phyloP scores from a whole-genome alignment of 768 basidiomycete species.

The Termitomyces sp. region DNA sequence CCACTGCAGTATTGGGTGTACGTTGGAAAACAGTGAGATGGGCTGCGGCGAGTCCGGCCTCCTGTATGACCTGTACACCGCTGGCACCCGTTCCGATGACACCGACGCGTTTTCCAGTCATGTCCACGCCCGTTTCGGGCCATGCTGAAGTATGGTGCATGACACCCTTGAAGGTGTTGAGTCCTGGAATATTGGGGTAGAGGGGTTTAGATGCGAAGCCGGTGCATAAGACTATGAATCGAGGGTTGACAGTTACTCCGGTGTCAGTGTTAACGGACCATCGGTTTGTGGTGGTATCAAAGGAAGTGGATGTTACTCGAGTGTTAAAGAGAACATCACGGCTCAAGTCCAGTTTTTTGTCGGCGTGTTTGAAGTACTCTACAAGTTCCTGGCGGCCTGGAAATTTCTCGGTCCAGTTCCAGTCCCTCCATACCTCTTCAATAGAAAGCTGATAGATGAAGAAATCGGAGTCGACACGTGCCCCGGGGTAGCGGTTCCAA shows the following conservation, averaged over 20 bases:
- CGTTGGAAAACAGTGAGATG: slow-evolving; percentile 24
- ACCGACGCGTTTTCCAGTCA: slow-evolving; percentile 18
- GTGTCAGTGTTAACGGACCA: slow-evolving; percentile 17
- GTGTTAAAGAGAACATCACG: slow-evolving; percentile 19
- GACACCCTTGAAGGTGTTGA: slow-evolving; percentile 18
- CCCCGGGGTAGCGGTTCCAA: slow-evolving; percentile 23
- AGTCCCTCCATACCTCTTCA: slow-evolving; percentile 21
- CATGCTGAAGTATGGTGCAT: slow-evolving; percentile 18
- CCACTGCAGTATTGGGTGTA: slow-evolving; percentile 18
- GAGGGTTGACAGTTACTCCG: slow-evolving; percentile 13
- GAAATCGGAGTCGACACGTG: slow-evolving; percentile 21
- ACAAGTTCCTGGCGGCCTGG: slow-evolving; percentile 15
- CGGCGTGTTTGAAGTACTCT: slow-evolving; percentile 18
- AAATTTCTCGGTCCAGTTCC: slow-evolving; percentile 15
- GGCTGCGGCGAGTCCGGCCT: slow-evolving; percentile 12
- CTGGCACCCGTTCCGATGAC: background rate
- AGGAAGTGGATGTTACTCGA: slow-evolving; percentile 16
- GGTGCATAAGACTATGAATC: slow-evolving; percentile 19
- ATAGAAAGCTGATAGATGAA: slow-evolving; percentile 19
- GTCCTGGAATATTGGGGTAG: slow-evolving; percentile 15
- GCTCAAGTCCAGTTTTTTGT: slow-evolving; percentile 17
- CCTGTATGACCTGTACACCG: slow-evolving; percentile 14
- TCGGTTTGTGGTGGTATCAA: slow-evolving; percentile 12
- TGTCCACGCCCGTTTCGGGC: slow-evolving; percentile 16
- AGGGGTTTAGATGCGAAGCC: slow-evolving; percentile 20